Conservation (phyloP, 495 filamentous ascomycete genomes). For the Penicillium parvum region DNA sequence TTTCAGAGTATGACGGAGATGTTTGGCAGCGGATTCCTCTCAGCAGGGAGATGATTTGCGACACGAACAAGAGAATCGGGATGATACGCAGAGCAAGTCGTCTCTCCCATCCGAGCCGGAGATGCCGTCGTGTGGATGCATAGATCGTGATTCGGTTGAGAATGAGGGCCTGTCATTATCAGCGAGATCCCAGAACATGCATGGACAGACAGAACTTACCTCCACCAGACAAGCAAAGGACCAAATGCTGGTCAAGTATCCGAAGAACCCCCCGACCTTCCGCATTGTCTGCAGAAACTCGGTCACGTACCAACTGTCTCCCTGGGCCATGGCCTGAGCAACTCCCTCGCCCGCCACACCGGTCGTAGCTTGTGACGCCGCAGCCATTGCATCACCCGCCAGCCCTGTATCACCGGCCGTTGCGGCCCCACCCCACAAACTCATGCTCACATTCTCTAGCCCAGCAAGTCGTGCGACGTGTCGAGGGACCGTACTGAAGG, state of each 20-base stretch:
- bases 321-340: constrained; percentile 26
- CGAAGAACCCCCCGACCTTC: constrained; percentile 82
- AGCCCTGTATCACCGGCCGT: constrained; percentile 13
- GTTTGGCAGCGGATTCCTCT: constrained; percentile 93
- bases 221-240: constrained; percentile 79
- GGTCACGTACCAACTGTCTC: constrained; percentile 28
- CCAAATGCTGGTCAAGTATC: constrained; percentile 91
- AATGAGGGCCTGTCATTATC: constrained; percentile 61
- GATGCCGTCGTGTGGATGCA: constrained; percentile 75
- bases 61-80: constrained; percentile 69
- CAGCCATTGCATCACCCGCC: constrained; percentile 23
- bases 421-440: constrained; percentile 26
- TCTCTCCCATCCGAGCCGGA: constrained; percentile 65
- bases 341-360: constrained; percentile 26
- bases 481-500: constrained; percentile 35
- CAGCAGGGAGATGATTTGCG: constrained; percentile 64
- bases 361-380: constrained; percentile 29
- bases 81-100: constrained; percentile 68
- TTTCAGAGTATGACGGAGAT: constrained; percentile 63
- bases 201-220: constrained; percentile 41
- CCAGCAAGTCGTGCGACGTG: constrained; percentile 31
- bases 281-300: constrained; percentile 41
- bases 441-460: constrained; percentile 21
- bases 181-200: constrained; percentile 2
- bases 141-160: constrained; percentile 92